phyloP scores from a whole-genome alignment of 371 early-diverging fungal genomes.

The Haplosporangium sp. region DNA sequence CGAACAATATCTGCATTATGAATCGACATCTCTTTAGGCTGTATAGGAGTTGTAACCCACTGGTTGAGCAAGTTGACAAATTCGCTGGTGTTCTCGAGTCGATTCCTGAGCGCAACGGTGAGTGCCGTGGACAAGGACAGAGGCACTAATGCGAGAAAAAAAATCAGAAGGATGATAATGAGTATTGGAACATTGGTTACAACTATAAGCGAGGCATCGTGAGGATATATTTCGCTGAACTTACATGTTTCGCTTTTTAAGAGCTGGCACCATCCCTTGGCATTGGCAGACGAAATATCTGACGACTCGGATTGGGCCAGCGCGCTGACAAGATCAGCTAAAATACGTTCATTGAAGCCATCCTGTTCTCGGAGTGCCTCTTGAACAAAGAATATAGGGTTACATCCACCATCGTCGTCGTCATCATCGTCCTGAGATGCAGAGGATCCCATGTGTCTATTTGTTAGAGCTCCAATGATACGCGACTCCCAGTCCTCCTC shows the following conservation, averaged over 20 bases:
- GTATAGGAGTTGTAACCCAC: slow-evolving; percentile 38
- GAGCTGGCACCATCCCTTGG: slow-evolving; percentile 45
- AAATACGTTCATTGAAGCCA: slow-evolving; percentile 39
- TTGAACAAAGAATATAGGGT: slow-evolving; percentile 21
- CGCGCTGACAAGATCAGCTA: slow-evolving; percentile 37
- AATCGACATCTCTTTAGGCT: slow-evolving; percentile 29
- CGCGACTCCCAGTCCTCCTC: slow-evolving; percentile 41
- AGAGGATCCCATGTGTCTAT: neutral
- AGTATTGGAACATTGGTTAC: neutral
- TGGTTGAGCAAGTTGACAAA: slow-evolving; percentile 49
- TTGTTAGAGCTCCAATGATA: slow-evolving; percentile 18
- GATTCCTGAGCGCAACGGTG: slow-evolving; percentile 25
- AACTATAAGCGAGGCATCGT: neutral
- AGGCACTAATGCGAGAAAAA: slow-evolving; percentile 12
- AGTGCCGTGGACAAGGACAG: slow-evolving; percentile 34
- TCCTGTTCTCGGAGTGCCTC: slow-evolving; percentile 29
- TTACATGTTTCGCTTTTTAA: slow-evolving; percentile 39
- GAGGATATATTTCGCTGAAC: neutral
- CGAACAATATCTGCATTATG: slow-evolving; percentile 18
- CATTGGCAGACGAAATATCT: slow-evolving; percentile 24
- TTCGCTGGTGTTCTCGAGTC: slow-evolving; percentile 43
- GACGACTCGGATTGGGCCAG: slow-evolving; percentile 18
- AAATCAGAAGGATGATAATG: neutral
- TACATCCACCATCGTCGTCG: slow-evolving; percentile 22
- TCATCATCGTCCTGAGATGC: slow-evolving; percentile 12